These are phyloP conservation scores for Teunomyces gatunensis DNA, from an alignment of 805 yeast species.

Conservation along the genomic window DNA sequence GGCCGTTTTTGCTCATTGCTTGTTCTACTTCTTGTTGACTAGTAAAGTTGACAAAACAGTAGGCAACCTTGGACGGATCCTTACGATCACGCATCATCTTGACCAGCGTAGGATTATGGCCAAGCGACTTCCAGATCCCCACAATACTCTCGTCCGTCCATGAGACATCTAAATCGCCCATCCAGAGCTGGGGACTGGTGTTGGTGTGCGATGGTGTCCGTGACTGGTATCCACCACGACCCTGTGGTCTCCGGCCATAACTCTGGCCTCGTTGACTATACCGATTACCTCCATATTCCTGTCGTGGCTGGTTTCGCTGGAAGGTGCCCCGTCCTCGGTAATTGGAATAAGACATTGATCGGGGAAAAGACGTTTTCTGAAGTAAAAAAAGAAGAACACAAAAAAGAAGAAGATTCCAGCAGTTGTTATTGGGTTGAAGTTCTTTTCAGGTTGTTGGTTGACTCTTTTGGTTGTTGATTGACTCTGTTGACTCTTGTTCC, in stretches of 20 bases:
- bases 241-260: neutral
- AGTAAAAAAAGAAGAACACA: too few species aligned
- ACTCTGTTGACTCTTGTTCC: too few species aligned
- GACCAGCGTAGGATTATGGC: constrained; percentile 58
- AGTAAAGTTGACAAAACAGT: constrained; percentile 79
- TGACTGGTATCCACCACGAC: too few species aligned
- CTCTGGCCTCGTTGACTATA: neutral
- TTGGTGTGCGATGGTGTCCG: neutral
- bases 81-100: constrained; percentile 71
- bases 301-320: neutral
- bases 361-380: too few species aligned
- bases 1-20: constrained; percentile 69
- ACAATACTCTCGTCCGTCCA: constrained; percentile 74
- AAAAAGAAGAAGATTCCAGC: too few species aligned
- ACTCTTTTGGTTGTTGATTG: too few species aligned
- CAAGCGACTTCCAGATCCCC: constrained; percentile 67
- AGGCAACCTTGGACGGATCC: constrained; percentile 42
- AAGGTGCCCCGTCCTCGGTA: neutral
- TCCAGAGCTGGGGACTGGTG: constrained; percentile 50
- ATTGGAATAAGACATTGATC: neutral
- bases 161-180: constrained; percentile 86
- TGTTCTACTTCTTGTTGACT: constrained; percentile 56
- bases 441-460: too few species aligned
- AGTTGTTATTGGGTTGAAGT: too few species aligned
- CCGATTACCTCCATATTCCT: neutral